Evolutionary conservation across 1,284 basidiomycete species (phyloP).

Genomic region (Sporisorium iseilematis-ciliati): DNA sequence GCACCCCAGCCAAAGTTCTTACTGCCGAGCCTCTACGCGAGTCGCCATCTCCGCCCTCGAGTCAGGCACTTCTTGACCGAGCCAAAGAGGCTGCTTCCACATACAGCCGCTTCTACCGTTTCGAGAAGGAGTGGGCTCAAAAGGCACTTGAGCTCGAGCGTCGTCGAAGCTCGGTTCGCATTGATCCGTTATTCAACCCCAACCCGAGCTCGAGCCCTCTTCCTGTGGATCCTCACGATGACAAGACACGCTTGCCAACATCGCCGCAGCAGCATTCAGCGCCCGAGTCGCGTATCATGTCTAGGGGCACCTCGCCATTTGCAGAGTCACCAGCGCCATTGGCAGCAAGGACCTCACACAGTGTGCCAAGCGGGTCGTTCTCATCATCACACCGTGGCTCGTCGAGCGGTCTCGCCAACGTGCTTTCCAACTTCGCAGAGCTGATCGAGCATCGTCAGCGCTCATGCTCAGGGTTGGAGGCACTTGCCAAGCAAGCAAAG

Average conservation of each 20-base stretch:
- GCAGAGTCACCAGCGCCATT: conserved; percentile 8
- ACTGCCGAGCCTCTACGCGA: conserved; percentile 12
- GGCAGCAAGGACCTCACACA: conserved; percentile 17
- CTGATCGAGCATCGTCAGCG: conserved; percentile 50
- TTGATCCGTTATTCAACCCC: conserved; percentile 38
- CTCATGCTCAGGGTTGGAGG: conserved; percentile 47
- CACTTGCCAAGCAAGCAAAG: conserved; percentile 43
- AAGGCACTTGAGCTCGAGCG: conserved; percentile 49
- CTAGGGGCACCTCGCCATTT: conserved; percentile 37
- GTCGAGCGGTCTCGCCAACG: conserved; percentile 34
- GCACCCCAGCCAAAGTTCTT: background rate
- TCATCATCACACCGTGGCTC: conserved; percentile 36
- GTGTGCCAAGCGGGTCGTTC: conserved; percentile 27
- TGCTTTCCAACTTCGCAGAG: conserved; percentile 49
- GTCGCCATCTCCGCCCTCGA: conserved; percentile 12
- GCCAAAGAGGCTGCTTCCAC: conserved; percentile 39
- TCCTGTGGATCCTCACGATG: conserved; percentile 13
- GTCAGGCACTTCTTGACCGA: conserved; percentile 28
- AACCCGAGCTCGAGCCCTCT: conserved; percentile 21
- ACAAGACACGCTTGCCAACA: conserved; percentile 7
- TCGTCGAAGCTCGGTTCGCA: conserved; percentile 43
- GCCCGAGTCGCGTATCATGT: conserved; percentile 43
- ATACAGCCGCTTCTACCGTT: conserved; percentile 50
- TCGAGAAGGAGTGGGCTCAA: conserved; percentile 50
- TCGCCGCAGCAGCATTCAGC: conserved; percentile 41